Evolutionary conservation across 345 rosid genomes (phyloP).

Genomic region (Gossypium thurberi): DNA sequence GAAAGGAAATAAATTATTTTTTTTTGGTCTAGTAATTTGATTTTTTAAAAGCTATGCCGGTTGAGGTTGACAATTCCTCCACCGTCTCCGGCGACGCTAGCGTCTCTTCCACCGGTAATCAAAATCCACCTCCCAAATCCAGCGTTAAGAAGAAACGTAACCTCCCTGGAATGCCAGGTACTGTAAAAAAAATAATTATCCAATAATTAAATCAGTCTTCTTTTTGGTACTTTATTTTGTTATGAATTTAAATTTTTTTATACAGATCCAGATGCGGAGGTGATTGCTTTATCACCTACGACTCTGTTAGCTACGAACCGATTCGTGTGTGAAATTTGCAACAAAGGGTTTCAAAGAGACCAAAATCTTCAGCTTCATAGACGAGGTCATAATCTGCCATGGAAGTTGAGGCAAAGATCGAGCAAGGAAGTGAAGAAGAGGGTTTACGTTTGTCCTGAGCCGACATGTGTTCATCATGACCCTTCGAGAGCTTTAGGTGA

Average conservation of each 20-base stretch:
- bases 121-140: conserved; percentile 45
- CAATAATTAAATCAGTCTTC: background rate
- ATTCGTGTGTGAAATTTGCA: too few species aligned
- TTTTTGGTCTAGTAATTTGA: conserved; percentile 10
- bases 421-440: conserved; percentile 85
- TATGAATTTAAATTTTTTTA: background rate
- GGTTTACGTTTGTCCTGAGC: conserved; percentile 88
- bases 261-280: conserved; percentile 50
- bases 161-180: conserved; percentile 98
- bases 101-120: conserved; percentile 71
- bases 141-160: conserved; percentile 72
- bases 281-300: too few species aligned
- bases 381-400: too few species aligned
- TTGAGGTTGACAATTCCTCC: conserved; percentile 75
- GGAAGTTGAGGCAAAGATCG: conserved; percentile 29
- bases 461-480: conserved; percentile 79
- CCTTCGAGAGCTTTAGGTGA: conserved; percentile 87
- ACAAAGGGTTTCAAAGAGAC: too few species aligned
- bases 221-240: background rate
- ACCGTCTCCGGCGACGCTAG: conserved; percentile 94
- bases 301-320: too few species aligned
- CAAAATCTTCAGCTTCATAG: too few species aligned
- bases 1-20: too few species aligned
- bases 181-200: background rate
- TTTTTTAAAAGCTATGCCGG: conserved; percentile 38